Conservation (phyloP, 495 filamentous ascomycete species). For the Trichocladium uniseriatum region DNA sequence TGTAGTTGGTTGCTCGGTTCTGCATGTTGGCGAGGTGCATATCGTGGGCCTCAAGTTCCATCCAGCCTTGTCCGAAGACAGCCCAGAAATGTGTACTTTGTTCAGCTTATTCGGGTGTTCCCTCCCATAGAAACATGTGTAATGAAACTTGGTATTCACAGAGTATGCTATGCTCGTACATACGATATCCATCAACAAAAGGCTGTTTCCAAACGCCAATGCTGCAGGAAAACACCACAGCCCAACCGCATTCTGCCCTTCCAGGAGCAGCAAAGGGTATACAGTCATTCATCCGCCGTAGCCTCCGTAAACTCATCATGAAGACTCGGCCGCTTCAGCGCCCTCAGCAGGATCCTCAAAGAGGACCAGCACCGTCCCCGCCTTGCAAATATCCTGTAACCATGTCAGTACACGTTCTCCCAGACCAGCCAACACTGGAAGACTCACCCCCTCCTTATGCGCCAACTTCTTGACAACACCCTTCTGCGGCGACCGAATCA, state of each 20-base stretch:
- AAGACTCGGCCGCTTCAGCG: constrained; percentile 21
- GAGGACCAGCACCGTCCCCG: constrained; percentile 45
- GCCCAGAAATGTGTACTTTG: too few relatives aligned
- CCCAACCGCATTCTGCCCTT: background rate
- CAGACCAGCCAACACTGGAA: background rate
- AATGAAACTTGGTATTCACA: too few relatives aligned
- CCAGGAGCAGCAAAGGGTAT: background rate
- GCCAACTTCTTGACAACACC: constrained; percentile 74
- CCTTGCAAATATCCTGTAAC: constrained; percentile 48
- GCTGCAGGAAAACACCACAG: background rate
- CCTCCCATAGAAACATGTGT: too few relatives aligned
- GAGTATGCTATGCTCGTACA: too few relatives aligned
- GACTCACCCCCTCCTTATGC: constrained; percentile 76
- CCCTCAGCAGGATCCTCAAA: constrained; percentile 36
- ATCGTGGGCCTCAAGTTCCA: too few relatives aligned
- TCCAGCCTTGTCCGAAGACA: too few relatives aligned
- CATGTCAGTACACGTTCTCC: constrained; percentile 11
- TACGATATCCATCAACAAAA: too few relatives aligned
- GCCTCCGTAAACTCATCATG: background rate
- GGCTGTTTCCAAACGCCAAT: background rate
- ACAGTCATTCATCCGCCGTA: background rate
- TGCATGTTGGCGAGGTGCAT: too few relatives aligned
- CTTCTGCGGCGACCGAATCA: constrained; percentile 80
- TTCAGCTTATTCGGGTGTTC: too few relatives aligned
- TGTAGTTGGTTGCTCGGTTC: too few relatives aligned